Evolutionary conservation across 306 rosid genomes (phyloP).

Genomic region (Quercus bicolor): DNA sequence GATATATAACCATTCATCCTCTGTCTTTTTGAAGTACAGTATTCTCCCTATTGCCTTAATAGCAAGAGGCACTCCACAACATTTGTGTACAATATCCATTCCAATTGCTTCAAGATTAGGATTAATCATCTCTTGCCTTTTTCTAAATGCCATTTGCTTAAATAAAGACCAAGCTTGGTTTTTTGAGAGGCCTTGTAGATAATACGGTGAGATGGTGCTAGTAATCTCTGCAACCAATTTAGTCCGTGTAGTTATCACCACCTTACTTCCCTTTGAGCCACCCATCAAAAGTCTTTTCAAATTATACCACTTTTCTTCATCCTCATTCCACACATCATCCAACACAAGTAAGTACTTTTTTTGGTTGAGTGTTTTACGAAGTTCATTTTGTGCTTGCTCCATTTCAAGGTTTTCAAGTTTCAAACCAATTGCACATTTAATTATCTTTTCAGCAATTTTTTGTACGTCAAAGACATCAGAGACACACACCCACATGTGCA

Average conservation of each 20-base stretch:
- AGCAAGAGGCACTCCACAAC: neutral
- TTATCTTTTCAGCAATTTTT: neutral
- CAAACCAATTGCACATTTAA: neutral
- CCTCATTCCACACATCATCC: neutral
- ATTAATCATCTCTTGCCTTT: neutral
- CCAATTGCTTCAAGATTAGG: neutral
- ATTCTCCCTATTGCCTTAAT: neutral
- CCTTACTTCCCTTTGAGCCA: neutral
- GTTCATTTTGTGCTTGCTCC: too few relatives aligned
- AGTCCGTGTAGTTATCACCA: neutral
- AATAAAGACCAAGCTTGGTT: neutral
- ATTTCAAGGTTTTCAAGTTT: rapidly evolving
- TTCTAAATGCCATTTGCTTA: too few relatives aligned
- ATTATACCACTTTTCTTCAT: neutral
- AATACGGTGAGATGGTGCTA: neutral
- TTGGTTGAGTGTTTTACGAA: neutral
- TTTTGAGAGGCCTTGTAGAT: neutral
- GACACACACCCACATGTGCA: neutral
- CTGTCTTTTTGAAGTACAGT: neutral
- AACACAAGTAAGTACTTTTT: neutral
- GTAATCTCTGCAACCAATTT: neutral
- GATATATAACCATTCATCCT: neutral
- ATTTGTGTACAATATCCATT: neutral
- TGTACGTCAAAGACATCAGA: neutral
- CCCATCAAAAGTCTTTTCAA: neutral